phyloP scores from a whole-genome alignment of 257 asterid species.

The Euphrasia confusa region DNA sequence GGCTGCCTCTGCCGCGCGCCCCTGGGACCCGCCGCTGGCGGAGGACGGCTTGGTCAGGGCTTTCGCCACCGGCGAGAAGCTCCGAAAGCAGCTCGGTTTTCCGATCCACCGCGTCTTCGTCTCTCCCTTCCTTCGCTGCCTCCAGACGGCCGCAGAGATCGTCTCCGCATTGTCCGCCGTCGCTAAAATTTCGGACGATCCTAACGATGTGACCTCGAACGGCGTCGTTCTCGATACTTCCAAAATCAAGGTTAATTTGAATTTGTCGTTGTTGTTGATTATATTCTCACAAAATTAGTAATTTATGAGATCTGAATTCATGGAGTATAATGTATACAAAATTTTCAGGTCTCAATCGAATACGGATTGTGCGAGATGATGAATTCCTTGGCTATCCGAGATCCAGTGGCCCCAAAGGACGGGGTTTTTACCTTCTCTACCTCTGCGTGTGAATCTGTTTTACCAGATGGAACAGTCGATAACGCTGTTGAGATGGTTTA shows the following conservation, averaged over 20 bases:
- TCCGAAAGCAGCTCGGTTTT: slow-evolving; percentile 36
- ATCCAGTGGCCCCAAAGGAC: slow-evolving; percentile 64
- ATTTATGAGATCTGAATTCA: background rate
- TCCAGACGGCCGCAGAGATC: slow-evolving; percentile 77
- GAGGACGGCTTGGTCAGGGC: slow-evolving; percentile 74
- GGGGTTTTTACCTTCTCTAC: slow-evolving; percentile 57
- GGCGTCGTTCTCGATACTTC: slow-evolving; percentile 61
- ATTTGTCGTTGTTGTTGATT: background rate
- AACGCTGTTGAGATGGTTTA: slow-evolving; percentile 39
- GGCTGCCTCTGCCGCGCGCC: slow-evolving; percentile 62
- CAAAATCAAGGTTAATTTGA: slow-evolving; percentile 48
- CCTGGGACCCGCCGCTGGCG: slow-evolving; percentile 91
- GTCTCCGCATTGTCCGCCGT: slow-evolving; percentile 59
- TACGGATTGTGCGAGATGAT: slow-evolving; percentile 82
- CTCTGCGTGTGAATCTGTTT: slow-evolving; percentile 56
- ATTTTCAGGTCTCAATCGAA: slow-evolving; percentile 67
- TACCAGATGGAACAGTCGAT: slow-evolving; percentile 71
- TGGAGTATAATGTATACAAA: background rate
- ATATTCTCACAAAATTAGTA: background rate
- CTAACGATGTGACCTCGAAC: slow-evolving; percentile 40
- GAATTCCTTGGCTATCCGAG: slow-evolving; percentile 62
- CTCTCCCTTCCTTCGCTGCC: slow-evolving; percentile 84
- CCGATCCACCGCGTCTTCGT: slow-evolving; percentile 80
- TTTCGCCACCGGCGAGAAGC: slow-evolving; percentile 56
- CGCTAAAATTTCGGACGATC: slow-evolving; percentile 38